Conservation (phyloP, 176 grass and related monocot species). For the Olyra latifolia region DNA sequence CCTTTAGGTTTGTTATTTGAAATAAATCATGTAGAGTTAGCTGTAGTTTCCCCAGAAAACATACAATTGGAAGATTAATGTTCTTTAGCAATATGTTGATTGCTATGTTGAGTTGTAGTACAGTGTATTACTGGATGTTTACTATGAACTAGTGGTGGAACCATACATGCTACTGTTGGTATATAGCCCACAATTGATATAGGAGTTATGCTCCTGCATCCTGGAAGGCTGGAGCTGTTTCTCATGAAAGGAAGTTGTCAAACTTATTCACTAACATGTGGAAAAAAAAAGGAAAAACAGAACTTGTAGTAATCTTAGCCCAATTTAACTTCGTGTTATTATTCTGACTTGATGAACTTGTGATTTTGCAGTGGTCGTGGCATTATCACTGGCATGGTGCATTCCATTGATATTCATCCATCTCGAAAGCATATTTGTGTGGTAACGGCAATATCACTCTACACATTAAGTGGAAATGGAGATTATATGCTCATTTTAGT, state of each 20-base stretch:
- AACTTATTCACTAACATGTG: neutral
- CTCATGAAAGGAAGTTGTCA: neutral
- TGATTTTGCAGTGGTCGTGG: slow-evolving; percentile 58
- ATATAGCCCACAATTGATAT: neutral
- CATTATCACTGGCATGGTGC: slow-evolving; percentile 57
- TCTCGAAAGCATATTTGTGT: slow-evolving; percentile 91
- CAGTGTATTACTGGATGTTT: neutral
- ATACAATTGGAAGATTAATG: neutral
- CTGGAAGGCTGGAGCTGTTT: neutral
- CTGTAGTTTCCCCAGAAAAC: neutral
- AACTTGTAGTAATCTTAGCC: neutral
- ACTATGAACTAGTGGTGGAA: neutral
- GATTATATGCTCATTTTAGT: slow-evolving; percentile 5
- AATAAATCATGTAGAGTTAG: neutral
- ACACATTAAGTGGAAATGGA: neutral
- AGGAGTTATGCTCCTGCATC: neutral
- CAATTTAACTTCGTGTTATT: slow-evolving; percentile 1
- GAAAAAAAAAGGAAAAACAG: neutral
- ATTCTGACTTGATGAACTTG: slow-evolving; percentile 14
- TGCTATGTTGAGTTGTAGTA: neutral
- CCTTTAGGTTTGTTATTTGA: neutral
- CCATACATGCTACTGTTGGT: neutral
- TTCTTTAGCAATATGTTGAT: neutral
- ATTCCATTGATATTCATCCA: slow-evolving; percentile 90
- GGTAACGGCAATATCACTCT: slow-evolving; percentile 44